Conservation (phyloP, 345 rosid species). For the Ceriops decandra region DNA sequence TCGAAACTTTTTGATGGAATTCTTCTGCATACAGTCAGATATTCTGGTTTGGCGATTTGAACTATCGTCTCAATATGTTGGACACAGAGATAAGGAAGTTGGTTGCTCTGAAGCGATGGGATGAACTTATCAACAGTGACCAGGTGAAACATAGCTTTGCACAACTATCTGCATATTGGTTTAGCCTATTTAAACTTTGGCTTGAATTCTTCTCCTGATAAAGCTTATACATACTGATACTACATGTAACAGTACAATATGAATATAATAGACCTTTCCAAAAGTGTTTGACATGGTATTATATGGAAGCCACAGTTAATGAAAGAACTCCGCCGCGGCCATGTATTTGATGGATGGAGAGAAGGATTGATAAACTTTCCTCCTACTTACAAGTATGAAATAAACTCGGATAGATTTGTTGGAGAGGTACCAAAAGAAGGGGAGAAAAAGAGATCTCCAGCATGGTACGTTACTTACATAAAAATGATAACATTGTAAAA, state of each 20-base stretch:
- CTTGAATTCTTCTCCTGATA: neutral
- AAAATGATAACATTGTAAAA: neutral
- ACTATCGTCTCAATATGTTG: slow-evolving; percentile 77
- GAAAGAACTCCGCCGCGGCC: slow-evolving; percentile 68
- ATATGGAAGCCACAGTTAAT: slow-evolving; percentile 39
- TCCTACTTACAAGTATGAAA: slow-evolving; percentile 94
- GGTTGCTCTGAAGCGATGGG: slow-evolving; percentile 72
- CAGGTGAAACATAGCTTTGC: slow-evolving; percentile 43
- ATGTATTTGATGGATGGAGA: slow-evolving; percentile 85
- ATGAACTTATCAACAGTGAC: slow-evolving; percentile 66
- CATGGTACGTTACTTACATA: slow-evolving; percentile 51
- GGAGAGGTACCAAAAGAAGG: slow-evolving; percentile 85
- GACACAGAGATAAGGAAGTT: slow-evolving; percentile 75
- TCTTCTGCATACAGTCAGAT: slow-evolving; percentile 58
- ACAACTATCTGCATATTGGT: neutral
- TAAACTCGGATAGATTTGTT: slow-evolving; percentile 68
- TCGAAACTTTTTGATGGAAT: neutral
- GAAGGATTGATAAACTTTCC: slow-evolving; percentile 84
- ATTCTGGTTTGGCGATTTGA: slow-evolving; percentile 98
- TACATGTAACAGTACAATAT: too few species aligned
- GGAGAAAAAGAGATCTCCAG: slow-evolving; percentile 94
- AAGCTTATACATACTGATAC: too few species aligned
- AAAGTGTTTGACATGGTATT: too few species aligned
- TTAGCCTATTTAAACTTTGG: neutral
- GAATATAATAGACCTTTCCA: too few species aligned